Percentiles rank a stretch among this genome's conserved stretches.
Evolutionary conservation across 2,329 filamentous ascomycete species (phyloP).

Genomic region (Neopestalotiopsis sp.): DNA sequence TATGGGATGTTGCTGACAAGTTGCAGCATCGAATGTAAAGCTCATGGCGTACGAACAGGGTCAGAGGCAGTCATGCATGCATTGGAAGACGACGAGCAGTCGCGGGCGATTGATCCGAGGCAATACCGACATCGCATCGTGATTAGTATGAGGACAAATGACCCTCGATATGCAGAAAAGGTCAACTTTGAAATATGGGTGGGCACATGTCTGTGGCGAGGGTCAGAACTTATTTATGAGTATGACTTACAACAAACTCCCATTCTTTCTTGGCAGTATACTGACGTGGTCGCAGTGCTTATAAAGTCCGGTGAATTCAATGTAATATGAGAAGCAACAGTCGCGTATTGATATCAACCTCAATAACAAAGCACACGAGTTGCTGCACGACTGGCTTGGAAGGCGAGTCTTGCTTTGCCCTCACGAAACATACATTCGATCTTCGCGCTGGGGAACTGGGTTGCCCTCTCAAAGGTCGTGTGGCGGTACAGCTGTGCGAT

Average conservation of each 20-base stretch:
- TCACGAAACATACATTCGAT: too few relatives aligned
- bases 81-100: slow-evolving; percentile 27
- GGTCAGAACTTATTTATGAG: slow-evolving; percentile 36
- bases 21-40: slow-evolving; percentile 36
- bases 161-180: slow-evolving; percentile 35
- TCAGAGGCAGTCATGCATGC: slow-evolving; percentile 29
- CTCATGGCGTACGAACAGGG: slow-evolving; percentile 30
- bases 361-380: too few relatives aligned
- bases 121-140: slow-evolving; percentile 33
- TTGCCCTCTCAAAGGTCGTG: too few relatives aligned
- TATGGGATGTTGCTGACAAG: neutral
- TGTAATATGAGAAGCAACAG: neutral
- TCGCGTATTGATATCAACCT: too few relatives aligned
- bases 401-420: too few relatives aligned
- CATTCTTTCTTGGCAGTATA: neutral
- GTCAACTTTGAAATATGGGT: slow-evolving; percentile 37
- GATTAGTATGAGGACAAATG: slow-evolving; percentile 36
- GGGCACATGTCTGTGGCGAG: slow-evolving; percentile 36
- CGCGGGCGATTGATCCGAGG: slow-evolving; percentile 27
- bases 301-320: slow-evolving; percentile 1
- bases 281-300: slow-evolving; percentile 8
- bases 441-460: too few relatives aligned
- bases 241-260: slow-evolving; percentile 21
- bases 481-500: too few relatives aligned
- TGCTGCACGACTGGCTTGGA: too few relatives aligned